Base-by-base conservation (phyloP, 441 rosid species). In the Viola pubescens region DNA sequence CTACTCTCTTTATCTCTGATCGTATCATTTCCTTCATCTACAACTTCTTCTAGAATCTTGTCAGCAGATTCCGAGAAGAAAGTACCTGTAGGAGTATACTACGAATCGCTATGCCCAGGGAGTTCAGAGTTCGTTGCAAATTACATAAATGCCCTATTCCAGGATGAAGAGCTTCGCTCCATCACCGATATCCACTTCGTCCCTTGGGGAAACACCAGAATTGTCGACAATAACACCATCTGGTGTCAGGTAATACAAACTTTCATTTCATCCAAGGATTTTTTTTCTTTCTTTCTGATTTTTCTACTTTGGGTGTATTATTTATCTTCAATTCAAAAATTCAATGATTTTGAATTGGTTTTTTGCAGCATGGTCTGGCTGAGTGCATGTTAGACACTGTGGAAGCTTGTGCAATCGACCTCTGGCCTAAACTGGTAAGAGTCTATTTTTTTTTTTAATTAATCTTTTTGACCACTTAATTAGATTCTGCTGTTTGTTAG, bases 341-440 rank as follows among this genome's bases (percentile, higher is more conserved):
- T 34, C 6, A 37, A 52, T 4, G 40, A 37, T 48, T n/a, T 10
- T 26, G 34, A 4, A 5, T 9, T 58, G 39, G 34, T 1, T 49
- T 57, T 49, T 71, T 73, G 81, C 86, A 86, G 97, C 98, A 89
- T 14, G 98, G 97, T 38, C 83, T 82, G 1, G 64, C 39, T 41
- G 97, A 92, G 62, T 92, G 98, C 75, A 63, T 86, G 4, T 76
- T 92, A 74, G 83, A 89, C 72, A 86, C 94, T 0, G 82, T 92
- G 49, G 97, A 92, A 74, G 97, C 96, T 10, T 92, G 98, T 62
- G 97, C 94, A 0, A 76, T 92, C 48, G 73, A 81, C 55, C 59
- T 62, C 59, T 92, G 96, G 96, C 94, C 95, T 48, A 56, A 79
- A 48, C 50, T 86, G 87, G 98, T 92, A 46, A 75, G 74, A 46